Percentiles rank a stretch among this genome's conserved stretches.
These are phyloP conservation scores for Wickerhamomyces pijperi DNA, from an alignment of 805 yeast species.

Conservation along the genomic window DNA sequence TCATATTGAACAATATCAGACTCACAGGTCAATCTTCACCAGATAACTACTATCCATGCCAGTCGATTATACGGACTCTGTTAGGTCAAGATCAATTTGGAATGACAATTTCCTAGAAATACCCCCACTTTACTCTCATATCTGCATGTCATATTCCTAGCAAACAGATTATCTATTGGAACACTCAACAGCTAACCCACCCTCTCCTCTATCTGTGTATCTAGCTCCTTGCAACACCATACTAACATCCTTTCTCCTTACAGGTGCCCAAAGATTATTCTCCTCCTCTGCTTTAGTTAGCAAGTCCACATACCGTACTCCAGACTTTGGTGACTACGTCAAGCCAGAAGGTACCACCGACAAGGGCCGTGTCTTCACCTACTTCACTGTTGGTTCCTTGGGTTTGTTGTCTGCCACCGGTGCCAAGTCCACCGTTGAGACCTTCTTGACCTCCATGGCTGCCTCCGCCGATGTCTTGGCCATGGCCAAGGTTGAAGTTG, in stretches of 20 bases:
- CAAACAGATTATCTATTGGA: too few relatives aligned
- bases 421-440: slow-evolving; percentile 91
- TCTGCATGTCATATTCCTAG: too few relatives aligned
- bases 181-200: too few relatives aligned
- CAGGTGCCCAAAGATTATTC: slow-evolving; percentile 19
- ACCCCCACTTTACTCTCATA: too few relatives aligned
- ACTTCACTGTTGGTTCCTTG: slow-evolving; percentile 95
- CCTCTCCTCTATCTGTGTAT: too few relatives aligned
- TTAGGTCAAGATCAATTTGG: too few relatives aligned
- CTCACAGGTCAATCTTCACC: too few relatives aligned
- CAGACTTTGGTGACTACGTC: slow-evolving; percentile 76
- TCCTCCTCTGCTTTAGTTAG: slow-evolving; percentile 32
- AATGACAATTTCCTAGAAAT: too few relatives aligned
- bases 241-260: slow-evolving; percentile 6
- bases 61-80: too few relatives aligned
- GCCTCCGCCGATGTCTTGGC: slow-evolving; percentile 99
- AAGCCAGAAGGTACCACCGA: slow-evolving; percentile 63
- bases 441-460: slow-evolving; percentile 84
- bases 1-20: too few relatives aligned
- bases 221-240: background rate
- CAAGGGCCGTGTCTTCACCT: slow-evolving; percentile 75
- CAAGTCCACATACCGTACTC: slow-evolving; percentile 79
- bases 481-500: slow-evolving; percentile 98
- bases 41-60: too few relatives aligned
- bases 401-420: slow-evolving; percentile 88